Percentiles rank a stretch among this genome's conserved stretches.
These are phyloP conservation scores for Iberis amara DNA, from an alignment of 441 rosid species.

Conservation along the genomic window DNA sequence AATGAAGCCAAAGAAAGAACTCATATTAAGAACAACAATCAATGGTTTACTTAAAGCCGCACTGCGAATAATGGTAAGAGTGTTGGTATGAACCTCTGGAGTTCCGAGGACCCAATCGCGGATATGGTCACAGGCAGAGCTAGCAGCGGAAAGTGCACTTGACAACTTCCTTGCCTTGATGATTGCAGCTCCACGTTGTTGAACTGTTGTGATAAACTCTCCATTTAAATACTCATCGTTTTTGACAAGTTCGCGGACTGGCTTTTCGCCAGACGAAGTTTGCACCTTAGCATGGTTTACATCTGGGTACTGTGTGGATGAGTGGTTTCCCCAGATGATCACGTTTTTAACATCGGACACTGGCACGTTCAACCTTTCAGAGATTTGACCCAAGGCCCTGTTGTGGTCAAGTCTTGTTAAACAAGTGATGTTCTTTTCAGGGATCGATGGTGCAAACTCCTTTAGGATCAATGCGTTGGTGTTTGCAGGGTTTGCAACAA, in stretches of 20 bases:
- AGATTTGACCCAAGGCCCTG: slow-evolving; percentile 84
- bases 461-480: slow-evolving; percentile 86
- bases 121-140: slow-evolving; percentile 88
- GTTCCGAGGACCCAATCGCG: slow-evolving; percentile 97
- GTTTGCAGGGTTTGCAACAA: slow-evolving; percentile 93
- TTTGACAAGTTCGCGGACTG: slow-evolving; percentile 68
- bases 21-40: not conserved
- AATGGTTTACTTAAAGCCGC: no score
- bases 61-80: no score
- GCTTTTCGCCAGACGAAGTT: slow-evolving; percentile 53
- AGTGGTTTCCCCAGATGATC: slow-evolving; percentile 90
- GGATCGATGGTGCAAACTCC: slow-evolving; percentile 85
- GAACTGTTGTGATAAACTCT: slow-evolving; percentile 69
- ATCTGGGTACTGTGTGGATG: slow-evolving; percentile 83
- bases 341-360: slow-evolving; percentile 79
- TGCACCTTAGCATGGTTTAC: slow-evolving; percentile 77
- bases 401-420: slow-evolving; percentile 82
- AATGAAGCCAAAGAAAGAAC: slow-evolving; percentile 10
- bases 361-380: slow-evolving; percentile 63
- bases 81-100: no score
- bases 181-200: slow-evolving; percentile 92
- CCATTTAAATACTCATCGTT: slow-evolving; percentile 69
- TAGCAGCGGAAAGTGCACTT: slow-evolving; percentile 85
- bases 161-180: slow-evolving; percentile 80
- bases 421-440: slow-evolving; percentile 74